A percentile compares a stretch with the other conserved stretches of the same genome.
phyloP scores from a whole-genome alignment of 345 rosid genomes.

The Pistacia atlantica region DNA sequence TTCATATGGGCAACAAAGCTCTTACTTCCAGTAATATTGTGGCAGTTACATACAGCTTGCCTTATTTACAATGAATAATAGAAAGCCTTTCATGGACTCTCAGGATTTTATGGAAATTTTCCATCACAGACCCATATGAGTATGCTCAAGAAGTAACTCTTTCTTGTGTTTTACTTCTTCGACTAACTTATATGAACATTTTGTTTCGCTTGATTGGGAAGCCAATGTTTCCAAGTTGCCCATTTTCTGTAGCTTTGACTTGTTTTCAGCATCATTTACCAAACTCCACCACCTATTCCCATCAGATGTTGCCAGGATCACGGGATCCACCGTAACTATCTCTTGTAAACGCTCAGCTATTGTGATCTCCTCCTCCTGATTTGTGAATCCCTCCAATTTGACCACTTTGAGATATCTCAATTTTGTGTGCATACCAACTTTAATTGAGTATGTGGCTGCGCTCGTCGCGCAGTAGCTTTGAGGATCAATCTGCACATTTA shows the following conservation, averaged over 20 bases:
- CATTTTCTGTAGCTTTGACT: not conserved
- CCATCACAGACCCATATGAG: constrained; percentile 26
- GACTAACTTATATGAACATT: constrained; percentile 2
- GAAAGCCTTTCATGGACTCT: not conserved
- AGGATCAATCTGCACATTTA: constrained; percentile 48
- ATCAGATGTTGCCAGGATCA: constrained; percentile 29
- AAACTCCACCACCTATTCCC: constrained; percentile 21
- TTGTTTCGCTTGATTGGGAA: not conserved
- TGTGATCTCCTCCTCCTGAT: constrained; percentile 26
- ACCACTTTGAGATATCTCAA: constrained; percentile 37
- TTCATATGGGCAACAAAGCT: no score
- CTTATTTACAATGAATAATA: not conserved
- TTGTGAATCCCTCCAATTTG: constrained; percentile 48
- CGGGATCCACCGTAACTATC: constrained; percentile 25
- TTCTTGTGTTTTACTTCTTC: constrained; percentile 16
- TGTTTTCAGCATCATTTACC: not conserved
- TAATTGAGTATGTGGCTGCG: constrained; percentile 10
- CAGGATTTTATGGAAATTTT: not conserved
- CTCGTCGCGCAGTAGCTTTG: constrained; percentile 27
- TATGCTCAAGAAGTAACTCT: constrained; percentile 25
- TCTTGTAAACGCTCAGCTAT: constrained; percentile 35
- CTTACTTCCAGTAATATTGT: not conserved
- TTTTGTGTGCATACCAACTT: constrained; percentile 34
- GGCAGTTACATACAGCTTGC: not conserved
- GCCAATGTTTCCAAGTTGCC: constrained; percentile 1